Percentiles rank a stretch among this genome's conserved stretches.
Evolutionary conservation across 2,329 filamentous ascomycete genomes (phyloP).

Genomic region (Aspergillus pseudotamarii): DNA sequence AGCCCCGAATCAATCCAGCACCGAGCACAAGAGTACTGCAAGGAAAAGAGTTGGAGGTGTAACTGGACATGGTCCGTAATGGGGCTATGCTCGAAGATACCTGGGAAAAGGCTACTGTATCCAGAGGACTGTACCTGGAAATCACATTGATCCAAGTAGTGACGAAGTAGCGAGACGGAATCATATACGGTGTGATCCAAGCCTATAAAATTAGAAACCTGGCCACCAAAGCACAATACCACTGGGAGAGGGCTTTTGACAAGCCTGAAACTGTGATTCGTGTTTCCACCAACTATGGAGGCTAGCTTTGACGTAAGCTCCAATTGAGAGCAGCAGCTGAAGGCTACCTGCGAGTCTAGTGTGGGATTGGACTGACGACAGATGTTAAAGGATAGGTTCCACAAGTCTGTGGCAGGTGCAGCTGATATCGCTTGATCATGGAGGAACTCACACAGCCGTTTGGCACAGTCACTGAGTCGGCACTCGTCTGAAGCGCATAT

Average conservation of each 20-base stretch:
- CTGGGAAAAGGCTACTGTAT: conserved; percentile 27
- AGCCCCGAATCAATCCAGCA: conserved; percentile 44
- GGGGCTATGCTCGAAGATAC: conserved; percentile 24
- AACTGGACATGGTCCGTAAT: conserved; percentile 25
- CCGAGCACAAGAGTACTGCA: conserved; percentile 42
- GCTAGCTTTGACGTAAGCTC: conserved; percentile 14
- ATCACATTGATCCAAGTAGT: conserved; percentile 41
- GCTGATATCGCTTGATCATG: neutral
- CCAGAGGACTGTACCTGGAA: conserved; percentile 27
- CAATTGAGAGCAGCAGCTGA: conserved; percentile 13
- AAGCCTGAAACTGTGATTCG: neutral
- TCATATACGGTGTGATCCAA: conserved; percentile 32
- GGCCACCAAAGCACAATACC: conserved; percentile 45
- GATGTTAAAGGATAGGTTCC: conserved; percentile 19
- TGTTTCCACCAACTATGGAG: conserved; percentile 3
- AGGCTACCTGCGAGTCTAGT: conserved; percentile 14
- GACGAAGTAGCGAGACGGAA: conserved; percentile 26
- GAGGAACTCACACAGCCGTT: conserved; percentile 9
- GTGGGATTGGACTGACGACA: conserved; percentile 22
- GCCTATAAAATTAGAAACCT: conserved; percentile 30
- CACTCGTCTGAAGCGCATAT: conserved; percentile 18
- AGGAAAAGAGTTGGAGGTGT: conserved; percentile 41
- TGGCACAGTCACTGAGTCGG: conserved; percentile 13
- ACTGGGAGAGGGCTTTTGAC: conserved; percentile 20
- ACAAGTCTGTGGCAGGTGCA: conserved; percentile 4